Evolutionary conservation across 1,284 basidiomycete species (phyloP).

Genomic region (Cerioporus squamosus): DNA sequence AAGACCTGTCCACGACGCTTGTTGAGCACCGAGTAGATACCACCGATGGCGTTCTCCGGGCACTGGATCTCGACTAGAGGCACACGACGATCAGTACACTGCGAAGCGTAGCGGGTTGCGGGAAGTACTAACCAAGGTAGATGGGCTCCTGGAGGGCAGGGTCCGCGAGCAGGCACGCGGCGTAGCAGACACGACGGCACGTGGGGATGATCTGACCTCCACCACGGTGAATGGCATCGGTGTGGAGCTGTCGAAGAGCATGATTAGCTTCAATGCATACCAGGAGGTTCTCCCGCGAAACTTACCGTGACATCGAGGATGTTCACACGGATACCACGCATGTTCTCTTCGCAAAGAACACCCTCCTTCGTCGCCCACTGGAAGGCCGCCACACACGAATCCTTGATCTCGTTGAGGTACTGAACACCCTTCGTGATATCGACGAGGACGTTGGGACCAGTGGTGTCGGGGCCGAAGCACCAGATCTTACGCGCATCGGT

Average conservation of each 20-base stretch:
- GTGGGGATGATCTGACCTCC: conserved; percentile 98
- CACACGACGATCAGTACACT: neutral
- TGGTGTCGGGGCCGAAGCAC: conserved; percentile 99
- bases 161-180: conserved; percentile 90
- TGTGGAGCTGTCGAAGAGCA: conserved; percentile 70
- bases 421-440: conserved; percentile 99
- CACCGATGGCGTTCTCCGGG: conserved; percentile 97
- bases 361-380: conserved; percentile 99
- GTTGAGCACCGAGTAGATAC: conserved; percentile 96
- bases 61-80: conserved; percentile 92
- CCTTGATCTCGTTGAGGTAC: conserved; percentile 99
- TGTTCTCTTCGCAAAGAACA: conserved; percentile 95
- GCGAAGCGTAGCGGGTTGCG: neutral
- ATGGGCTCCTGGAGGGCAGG: conserved; percentile 97
- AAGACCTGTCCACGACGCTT: conserved; percentile 99
- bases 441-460: conserved; percentile 95
- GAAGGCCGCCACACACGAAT: conserved; percentile 99
- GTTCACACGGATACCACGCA: conserved; percentile 98
- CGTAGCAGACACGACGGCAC: conserved; percentile 95
- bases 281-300: conserved; percentile 15
- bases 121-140: conserved; percentile 73
- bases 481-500: conserved; percentile 99
- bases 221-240: conserved; percentile 99
- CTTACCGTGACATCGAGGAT: conserved; percentile 93
- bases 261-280: conserved; percentile 2